Percentiles rank a stretch among this genome's conserved stretches.
These are phyloP conservation scores for Neurospora sp. DNA, from an alignment of 495 filamentous ascomycete species.

Conservation along the genomic window DNA sequence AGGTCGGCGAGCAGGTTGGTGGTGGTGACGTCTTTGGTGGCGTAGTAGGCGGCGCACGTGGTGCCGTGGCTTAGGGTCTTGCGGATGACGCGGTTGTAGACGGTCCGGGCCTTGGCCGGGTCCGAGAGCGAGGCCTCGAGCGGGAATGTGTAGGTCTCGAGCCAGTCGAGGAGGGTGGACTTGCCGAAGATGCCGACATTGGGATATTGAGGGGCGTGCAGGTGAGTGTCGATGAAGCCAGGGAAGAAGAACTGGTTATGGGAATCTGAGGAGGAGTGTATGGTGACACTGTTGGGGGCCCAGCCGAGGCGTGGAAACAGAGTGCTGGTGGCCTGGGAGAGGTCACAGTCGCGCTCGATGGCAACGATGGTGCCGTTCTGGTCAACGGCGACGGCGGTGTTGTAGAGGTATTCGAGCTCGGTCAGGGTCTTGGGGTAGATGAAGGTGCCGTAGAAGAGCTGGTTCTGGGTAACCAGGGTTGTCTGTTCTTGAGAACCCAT, in stretches of 20 bases:
- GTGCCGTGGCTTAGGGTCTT: slow-evolving; percentile 83
- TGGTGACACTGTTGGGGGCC: slow-evolving; percentile 25
- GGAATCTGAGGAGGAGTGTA: slow-evolving; percentile 16
- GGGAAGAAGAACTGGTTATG: slow-evolving; percentile 78
- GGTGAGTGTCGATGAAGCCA: slow-evolving; percentile 90
- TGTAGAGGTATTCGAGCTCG: slow-evolving; percentile 46
- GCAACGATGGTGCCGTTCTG: slow-evolving; percentile 54
- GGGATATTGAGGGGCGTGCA: slow-evolving; percentile 89
- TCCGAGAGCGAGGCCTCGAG: slow-evolving; percentile 62
- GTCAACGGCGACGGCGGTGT: slow-evolving; percentile 58
- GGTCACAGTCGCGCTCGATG: slow-evolving; percentile 28
- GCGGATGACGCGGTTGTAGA: slow-evolving; percentile 66
- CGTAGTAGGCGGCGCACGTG: slow-evolving; percentile 85
- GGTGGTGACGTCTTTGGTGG: slow-evolving; percentile 67
- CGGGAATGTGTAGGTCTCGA: slow-evolving; percentile 91
- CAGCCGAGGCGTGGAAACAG: slow-evolving; percentile 27
- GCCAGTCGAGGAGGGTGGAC: slow-evolving; percentile 81
- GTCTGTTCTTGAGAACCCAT: background rate
- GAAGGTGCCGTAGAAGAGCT: slow-evolving; percentile 44
- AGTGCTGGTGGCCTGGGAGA: slow-evolving; percentile 11
- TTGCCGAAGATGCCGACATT: slow-evolving; percentile 88
- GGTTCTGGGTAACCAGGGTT: slow-evolving; percentile 10
- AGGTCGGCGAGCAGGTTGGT: slow-evolving; percentile 85
- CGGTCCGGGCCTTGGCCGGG: slow-evolving; percentile 36
- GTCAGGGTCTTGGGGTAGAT: slow-evolving; percentile 45